phyloP scores from a whole-genome alignment of 179 eudicot genomes.

The Gypsophila paniculata region DNA sequence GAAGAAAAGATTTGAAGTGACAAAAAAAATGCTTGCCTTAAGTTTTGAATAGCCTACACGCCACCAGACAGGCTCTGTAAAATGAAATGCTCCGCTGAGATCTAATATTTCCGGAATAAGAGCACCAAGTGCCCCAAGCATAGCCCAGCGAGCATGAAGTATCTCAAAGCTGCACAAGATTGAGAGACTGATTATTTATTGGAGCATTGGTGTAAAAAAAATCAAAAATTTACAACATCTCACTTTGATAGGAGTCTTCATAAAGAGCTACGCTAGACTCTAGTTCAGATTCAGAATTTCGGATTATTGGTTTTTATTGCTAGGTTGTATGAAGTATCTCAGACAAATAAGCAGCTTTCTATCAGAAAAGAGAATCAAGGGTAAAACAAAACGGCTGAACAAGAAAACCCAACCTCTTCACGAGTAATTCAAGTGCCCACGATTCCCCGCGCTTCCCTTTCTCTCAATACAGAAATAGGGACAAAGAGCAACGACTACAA shows the following conservation, averaged over 20 bases:
- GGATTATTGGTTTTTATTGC: not conserved
- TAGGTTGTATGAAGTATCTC: not conserved
- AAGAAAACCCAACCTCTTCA: not conserved
- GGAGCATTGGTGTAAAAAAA: not conserved
- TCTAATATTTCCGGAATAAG: slow-evolving; percentile 79
- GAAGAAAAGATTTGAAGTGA: not conserved
- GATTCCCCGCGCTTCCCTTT: not conserved
- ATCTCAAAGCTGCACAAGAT: slow-evolving; percentile 76
- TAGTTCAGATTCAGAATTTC: too few relatives aligned
- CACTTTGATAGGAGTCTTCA: slow-evolving; percentile 2
- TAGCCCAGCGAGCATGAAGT: slow-evolving; percentile 99
- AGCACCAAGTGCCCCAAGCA: slow-evolving; percentile 98
- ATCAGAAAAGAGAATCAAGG: not conserved
- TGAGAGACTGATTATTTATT: not conserved
- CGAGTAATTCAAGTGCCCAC: not conserved
- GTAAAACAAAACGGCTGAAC: not conserved
- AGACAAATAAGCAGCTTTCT: not conserved
- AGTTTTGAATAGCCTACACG: slow-evolving; percentile 96
- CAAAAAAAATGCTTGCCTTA: slow-evolving; percentile 42
- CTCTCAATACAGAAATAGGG: too few relatives aligned
- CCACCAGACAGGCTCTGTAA: slow-evolving; percentile 99
- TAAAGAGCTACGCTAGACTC: not conserved
- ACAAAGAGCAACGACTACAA: not conserved
- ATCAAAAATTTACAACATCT: not conserved
- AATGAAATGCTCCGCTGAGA: slow-evolving; percentile 62